phyloP scores from a whole-genome alignment of 139 green algal genomes.

The Chlamydomonas sphaeroides region DNA sequence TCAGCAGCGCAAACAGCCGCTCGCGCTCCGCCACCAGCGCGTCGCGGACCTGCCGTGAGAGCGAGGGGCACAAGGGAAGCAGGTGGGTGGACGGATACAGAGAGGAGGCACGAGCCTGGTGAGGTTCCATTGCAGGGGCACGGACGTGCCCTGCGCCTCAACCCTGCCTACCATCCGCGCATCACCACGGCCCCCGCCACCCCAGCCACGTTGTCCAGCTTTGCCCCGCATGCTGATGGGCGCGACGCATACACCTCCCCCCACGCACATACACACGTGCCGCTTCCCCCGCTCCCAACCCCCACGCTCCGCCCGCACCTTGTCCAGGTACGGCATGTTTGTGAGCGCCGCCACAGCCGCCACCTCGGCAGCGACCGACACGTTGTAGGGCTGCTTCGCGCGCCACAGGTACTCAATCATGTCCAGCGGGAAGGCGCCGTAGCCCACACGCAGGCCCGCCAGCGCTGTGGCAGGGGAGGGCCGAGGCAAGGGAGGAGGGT shows the following conservation, averaged over 20 bases:
- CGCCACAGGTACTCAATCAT: conserved; percentile 95
- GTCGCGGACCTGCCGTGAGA: conserved; percentile 83
- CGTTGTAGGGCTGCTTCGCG: conserved; percentile 99
- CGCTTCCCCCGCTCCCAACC: background rate
- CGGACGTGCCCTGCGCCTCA: no score
- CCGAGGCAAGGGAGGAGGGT: no score
- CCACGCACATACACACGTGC: no score
- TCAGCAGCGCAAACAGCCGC: conserved; percentile 73
- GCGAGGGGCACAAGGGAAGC: no score
- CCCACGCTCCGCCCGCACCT: conserved; percentile 8
- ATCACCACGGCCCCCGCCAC: no score
- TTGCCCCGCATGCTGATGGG: no score
- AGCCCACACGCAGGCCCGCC: conserved; percentile 70
- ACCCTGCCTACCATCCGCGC: no score
- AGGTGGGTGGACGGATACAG: no score
- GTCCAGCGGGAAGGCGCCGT: conserved; percentile 79
- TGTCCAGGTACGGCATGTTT: conserved; percentile 65
- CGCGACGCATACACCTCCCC: no score
- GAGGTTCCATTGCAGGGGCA: no score
- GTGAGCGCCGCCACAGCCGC: conserved; percentile 67
- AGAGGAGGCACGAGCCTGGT: no score
- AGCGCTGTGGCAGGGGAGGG: conserved; percentile 48
- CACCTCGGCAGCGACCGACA: conserved; percentile 92
- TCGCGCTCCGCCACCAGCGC: conserved; percentile 83
- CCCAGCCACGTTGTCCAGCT: no score